Conservation (phyloP, 1,284 basidiomycete genomes). For the Apiotrichum gamsii region DNA sequence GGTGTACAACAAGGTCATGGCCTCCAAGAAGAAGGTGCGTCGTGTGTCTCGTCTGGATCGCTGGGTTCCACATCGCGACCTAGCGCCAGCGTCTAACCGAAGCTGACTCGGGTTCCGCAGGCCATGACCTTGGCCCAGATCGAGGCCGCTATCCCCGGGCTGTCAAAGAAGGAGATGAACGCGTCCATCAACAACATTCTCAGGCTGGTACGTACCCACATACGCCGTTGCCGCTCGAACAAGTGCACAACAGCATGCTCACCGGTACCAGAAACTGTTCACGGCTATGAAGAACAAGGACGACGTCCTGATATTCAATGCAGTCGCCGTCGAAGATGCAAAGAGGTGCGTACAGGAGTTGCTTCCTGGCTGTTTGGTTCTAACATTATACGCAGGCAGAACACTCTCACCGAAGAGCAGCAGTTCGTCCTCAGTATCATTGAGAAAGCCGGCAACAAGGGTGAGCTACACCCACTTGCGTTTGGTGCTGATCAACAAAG, state of each 20-base stretch:
- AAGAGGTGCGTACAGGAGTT: conserved; percentile 38
- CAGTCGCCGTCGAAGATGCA: conserved; percentile 29
- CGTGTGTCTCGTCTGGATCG: neutral
- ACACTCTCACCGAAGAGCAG: conserved; percentile 36
- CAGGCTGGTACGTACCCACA: conserved; percentile 19
- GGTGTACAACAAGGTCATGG: conserved; percentile 43
- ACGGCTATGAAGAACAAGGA: conserved; percentile 21
- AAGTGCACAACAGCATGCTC: no score
- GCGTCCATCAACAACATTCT: conserved; percentile 21
- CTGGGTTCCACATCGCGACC: neutral
- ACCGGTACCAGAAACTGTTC: conserved; percentile 18
- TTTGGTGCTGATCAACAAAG: conserved; percentile 12
- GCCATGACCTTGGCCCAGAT: conserved; percentile 28
- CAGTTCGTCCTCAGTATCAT: conserved; percentile 29
- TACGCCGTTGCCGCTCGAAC: no score
- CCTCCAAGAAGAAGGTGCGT: conserved; percentile 38
- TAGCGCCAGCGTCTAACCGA: neutral
- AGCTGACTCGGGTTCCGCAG: conserved; percentile 13
- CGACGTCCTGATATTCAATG: conserved; percentile 24
- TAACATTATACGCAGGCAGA: conserved; percentile 23
- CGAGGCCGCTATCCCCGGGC: conserved; percentile 22
- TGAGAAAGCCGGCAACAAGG: conserved; percentile 20
- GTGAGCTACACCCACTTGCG: neutral
- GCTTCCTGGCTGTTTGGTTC: no score
- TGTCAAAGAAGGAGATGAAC: conserved; percentile 23